phyloP scores from a whole-genome alignment of 2,329 filamentous ascomycete genomes.

The Domatiomyces catenatus region DNA sequence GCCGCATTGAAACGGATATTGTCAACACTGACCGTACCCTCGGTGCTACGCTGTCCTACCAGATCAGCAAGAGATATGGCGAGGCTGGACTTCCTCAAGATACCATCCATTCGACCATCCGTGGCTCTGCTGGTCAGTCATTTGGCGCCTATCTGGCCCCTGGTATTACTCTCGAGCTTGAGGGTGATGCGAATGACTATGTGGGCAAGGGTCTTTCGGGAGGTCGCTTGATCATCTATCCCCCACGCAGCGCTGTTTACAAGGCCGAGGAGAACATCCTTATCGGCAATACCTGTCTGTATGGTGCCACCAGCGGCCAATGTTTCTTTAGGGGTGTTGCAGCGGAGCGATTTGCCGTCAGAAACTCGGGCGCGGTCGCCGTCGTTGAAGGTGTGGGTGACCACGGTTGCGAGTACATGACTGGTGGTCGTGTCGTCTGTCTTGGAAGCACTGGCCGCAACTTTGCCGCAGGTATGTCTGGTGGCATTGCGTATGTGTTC shows the following conservation, averaged over 20 bases:
- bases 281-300: conserved; percentile 86
- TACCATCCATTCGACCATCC: conserved; percentile 90
- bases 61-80: conserved; percentile 83
- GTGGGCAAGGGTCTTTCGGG: conserved; percentile 92
- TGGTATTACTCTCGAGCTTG: conserved; percentile 84
- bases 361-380: conserved; percentile 91
- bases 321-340: conserved; percentile 96
- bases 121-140: conserved; percentile 89
- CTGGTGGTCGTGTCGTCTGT: conserved; percentile 76
- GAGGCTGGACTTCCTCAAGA: conserved; percentile 79
- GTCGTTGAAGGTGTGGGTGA: conserved; percentile 94
- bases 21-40: conserved; percentile 92
- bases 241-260: conserved; percentile 75
- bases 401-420: conserved; percentile 98
- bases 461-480: conserved; percentile 97
- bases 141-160: conserved; percentile 90
- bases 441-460: conserved; percentile 85
- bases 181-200: conserved; percentile 93
- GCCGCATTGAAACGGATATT: conserved; percentile 85
- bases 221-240: conserved; percentile 84
- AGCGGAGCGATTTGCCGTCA: conserved; percentile 88
- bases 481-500: conserved; percentile 87
- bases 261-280: conserved; percentile 93
- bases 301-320: conserved; percentile 77
- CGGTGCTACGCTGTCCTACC: conserved; percentile 87